phyloP scores from a whole-genome alignment of 345 rosid species.

The Anacardium occidentale region DNA sequence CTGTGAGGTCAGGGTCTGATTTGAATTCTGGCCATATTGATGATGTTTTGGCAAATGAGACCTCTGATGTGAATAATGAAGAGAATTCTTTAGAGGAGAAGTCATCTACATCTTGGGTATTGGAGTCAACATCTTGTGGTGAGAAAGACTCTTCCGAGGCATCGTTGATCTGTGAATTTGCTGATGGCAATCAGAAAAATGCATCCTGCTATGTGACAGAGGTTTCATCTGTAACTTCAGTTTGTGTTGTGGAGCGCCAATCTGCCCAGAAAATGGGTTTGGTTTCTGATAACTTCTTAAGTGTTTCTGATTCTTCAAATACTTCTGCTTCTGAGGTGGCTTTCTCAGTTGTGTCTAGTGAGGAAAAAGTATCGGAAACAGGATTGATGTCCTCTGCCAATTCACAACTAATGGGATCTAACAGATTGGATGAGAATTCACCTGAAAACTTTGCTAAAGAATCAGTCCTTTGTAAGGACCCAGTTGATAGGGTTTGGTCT shows the following conservation, averaged over 20 bases:
- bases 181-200: slow-evolving; percentile 7
- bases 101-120: slow-evolving; percentile 15
- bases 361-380: slow-evolving; percentile 18
- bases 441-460: slow-evolving; percentile 16
- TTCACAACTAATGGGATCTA: slow-evolving; percentile 18
- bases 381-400: slow-evolving; percentile 17
- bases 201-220: slow-evolving; percentile 12
- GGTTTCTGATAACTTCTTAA: not conserved
- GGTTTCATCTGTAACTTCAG: slow-evolving; percentile 21
- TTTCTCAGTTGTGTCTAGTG: slow-evolving; percentile 13
- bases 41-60: slow-evolving; percentile 18
- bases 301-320: slow-evolving; percentile 21
- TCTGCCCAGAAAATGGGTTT: not conserved
- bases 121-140: slow-evolving; percentile 17
- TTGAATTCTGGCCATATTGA: slow-evolving; percentile 13
- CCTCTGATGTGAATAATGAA: slow-evolving; percentile 20
- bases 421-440: slow-evolving; percentile 17
- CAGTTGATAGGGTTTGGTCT: slow-evolving; percentile 13
- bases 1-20: slow-evolving; percentile 21
- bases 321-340: slow-evolving; percentile 17
- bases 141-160: slow-evolving; percentile 21
- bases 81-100: slow-evolving; percentile 30
- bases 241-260: slow-evolving; percentile 18
- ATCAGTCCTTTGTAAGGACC: slow-evolving; percentile 9
- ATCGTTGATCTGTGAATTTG: slow-evolving; percentile 9